A percentile compares a stretch with the other conserved stretches of the same genome.
Conservation (phyloP, 2,329 filamentous ascomycete genomes). For the Claviceps fusiformis region DNA sequence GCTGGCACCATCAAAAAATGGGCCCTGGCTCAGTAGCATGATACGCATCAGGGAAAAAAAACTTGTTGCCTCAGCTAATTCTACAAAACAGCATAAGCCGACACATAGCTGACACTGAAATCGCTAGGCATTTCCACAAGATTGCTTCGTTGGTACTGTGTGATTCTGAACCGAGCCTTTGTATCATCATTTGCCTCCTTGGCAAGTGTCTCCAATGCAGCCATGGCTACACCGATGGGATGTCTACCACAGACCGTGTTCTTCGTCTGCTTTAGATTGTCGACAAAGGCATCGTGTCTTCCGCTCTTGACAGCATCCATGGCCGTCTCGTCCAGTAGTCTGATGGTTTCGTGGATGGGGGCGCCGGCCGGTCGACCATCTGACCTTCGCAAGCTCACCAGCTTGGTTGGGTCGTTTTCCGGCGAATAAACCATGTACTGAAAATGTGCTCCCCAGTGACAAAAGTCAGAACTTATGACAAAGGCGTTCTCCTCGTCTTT, state of each 20-base stretch:
- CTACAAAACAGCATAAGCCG: conserved; percentile 69
- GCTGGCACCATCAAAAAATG: not conserved
- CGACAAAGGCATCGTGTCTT: conserved; percentile 53
- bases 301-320: conserved; percentile 79
- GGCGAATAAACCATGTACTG: conserved; percentile 61
- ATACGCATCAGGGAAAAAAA: not conserved
- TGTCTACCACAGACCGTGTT: conserved; percentile 94
- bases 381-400: conserved; percentile 23
- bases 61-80: not conserved
- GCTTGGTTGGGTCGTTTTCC: conserved; percentile 24
- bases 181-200: conserved; percentile 23
- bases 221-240: conserved; percentile 88
- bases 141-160: conserved; percentile 78
- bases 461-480: conserved; percentile 89
- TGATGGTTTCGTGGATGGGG: conserved; percentile 75
- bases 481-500: conserved; percentile 65
- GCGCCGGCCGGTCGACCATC: conserved; percentile 23
- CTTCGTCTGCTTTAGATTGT: conserved; percentile 54
- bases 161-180: conserved; percentile 55
- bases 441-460: conserved; percentile 85
- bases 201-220: conserved; percentile 57
- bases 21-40: not conserved
- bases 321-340: conserved; percentile 61
- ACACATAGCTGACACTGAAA: conserved; percentile 89
- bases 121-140: conserved; percentile 54